Evolutionary conservation across 1,284 basidiomycete species (phyloP).

Genomic region (Apiotrichum laibachii): DNA sequence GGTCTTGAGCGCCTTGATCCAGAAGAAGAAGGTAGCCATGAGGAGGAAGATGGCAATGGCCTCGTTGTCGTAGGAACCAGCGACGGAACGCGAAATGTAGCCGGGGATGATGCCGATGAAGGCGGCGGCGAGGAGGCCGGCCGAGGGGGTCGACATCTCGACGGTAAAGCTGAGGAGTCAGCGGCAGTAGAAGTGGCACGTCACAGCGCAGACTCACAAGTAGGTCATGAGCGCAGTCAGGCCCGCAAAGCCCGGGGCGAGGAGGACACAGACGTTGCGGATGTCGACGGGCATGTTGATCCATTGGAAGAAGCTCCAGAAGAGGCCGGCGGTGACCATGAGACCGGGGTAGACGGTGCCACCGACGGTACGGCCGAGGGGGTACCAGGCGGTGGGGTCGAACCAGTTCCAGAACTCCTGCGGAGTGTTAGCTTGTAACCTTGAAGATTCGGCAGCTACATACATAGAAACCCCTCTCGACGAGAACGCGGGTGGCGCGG

Average conservation of each 20-base stretch:
- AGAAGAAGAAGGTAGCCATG: slow-evolving; percentile 97
- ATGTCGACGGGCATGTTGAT: slow-evolving; percentile 96
- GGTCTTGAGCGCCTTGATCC: slow-evolving; percentile 95
- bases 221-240: slow-evolving; percentile 98
- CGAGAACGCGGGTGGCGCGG: slow-evolving; percentile 83
- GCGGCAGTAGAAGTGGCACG: neutral
- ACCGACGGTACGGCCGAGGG: slow-evolving; percentile 94
- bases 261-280: slow-evolving; percentile 91
- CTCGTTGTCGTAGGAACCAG: slow-evolving; percentile 99
- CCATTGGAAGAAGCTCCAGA: slow-evolving; percentile 84
- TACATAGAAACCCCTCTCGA: slow-evolving; percentile 91
- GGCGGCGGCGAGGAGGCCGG: slow-evolving; percentile 92
- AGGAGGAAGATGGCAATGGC: slow-evolving; percentile 99
- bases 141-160: slow-evolving; percentile 89
- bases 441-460: slow-evolving; percentile 41
- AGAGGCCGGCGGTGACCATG: slow-evolving; percentile 96
- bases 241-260: slow-evolving; percentile 95
- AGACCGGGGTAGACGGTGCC: slow-evolving; percentile 97
- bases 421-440: slow-evolving; percentile 4
- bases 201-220: slow-evolving; percentile 59
- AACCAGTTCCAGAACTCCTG: slow-evolving; percentile 99
- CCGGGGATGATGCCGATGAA: slow-evolving; percentile 96
- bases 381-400: slow-evolving; percentile 98
- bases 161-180: slow-evolving; percentile 70
- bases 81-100: slow-evolving; percentile 98